phyloP scores from a whole-genome alignment of 2,329 filamentous ascomycete genomes.

The Penicillium sp. region DNA sequence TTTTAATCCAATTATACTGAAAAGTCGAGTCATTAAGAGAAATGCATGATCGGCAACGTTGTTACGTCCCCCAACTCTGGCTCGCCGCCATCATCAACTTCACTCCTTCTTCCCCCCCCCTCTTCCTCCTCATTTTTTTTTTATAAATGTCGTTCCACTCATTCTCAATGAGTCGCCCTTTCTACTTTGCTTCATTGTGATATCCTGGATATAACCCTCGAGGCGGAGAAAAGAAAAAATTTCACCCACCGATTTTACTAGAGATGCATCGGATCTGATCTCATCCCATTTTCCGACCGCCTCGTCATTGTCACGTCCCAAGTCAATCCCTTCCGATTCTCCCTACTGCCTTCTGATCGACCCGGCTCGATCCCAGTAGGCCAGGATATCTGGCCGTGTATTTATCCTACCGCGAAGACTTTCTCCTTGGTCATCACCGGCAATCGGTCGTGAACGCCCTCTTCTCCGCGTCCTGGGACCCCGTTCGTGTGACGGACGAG shows the following conservation, averaged over 20 bases:
- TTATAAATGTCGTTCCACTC: conserved; percentile 13
- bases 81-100: conserved; percentile 1
- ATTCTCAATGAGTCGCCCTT: conserved; percentile 9
- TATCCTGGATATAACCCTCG: conserved; percentile 2
- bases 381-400: background rate
- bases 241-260: background rate
- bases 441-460: conserved; percentile 11
- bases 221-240: background rate
- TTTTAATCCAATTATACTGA: background rate
- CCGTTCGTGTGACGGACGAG: conserved; percentile 31
- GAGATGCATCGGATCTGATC: conserved; percentile 20
- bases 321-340: conserved; percentile 15
- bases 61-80: conserved; percentile 5
- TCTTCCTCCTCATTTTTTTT: background rate
- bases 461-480: conserved; percentile 14
- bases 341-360: background rate
- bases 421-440: conserved; percentile 2
- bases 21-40: background rate
- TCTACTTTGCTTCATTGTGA: conserved; percentile 11
- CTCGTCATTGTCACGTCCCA: conserved; percentile 27
- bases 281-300: conserved; percentile 19
- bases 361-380: background rate
- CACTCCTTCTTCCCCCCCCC: background rate
- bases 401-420: background rate
- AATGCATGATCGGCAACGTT: conserved; percentile 3